Evolutionary conservation across 257 asterid genomes (phyloP), one percentile per base, ranked within the genome.

Genomic region (Nicotiana otophora): DNA sequence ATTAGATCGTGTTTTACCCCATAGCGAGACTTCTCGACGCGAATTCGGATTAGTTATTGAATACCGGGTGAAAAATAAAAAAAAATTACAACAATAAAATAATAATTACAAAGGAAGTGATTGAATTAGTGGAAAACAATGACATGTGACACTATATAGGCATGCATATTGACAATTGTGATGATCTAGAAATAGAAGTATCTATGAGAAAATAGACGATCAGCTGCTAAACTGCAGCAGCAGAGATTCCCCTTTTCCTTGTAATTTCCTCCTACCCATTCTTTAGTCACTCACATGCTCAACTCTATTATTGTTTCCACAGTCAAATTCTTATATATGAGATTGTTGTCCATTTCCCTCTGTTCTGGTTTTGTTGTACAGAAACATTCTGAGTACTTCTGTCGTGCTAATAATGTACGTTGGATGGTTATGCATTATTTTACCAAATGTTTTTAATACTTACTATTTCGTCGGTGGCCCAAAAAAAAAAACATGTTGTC

Each of bases 81-180:
- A 39, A 39, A 8, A 19, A 23, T 23, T 0, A 23, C 26, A 23
- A 23, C 26, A 23, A 23, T 23, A 23, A 23, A 23, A 23, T 23
- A 23, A 72, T 1, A 2, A 46, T 7, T 20, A 23, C 4, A 46
- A 42, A 74, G 3, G 39, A 48, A 48, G 39, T 72, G 61, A 11
- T 48, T 30, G 79, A 48, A 48, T 23, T 26, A 74, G 42, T 48
- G 42, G 80, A 15, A 33, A 26, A 74, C 63, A 7, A 48, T 26
- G 80, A 48, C 80, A 75, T 26, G 63, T 75, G 80, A 75, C 46
- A 14, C 80, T 75, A 26, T 46, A 75, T 28, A 75, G 51, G 80
- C 46, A 7, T 15, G 42, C 16, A 42, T 20, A 36, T 34, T 26
- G 57, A 26, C 57, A 36, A 61, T 26, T 15, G n/a, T n/a, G n/a